Conservation (phyloP, 1,284 basidiomycete species). For the Moniliophthora roreri region DNA sequence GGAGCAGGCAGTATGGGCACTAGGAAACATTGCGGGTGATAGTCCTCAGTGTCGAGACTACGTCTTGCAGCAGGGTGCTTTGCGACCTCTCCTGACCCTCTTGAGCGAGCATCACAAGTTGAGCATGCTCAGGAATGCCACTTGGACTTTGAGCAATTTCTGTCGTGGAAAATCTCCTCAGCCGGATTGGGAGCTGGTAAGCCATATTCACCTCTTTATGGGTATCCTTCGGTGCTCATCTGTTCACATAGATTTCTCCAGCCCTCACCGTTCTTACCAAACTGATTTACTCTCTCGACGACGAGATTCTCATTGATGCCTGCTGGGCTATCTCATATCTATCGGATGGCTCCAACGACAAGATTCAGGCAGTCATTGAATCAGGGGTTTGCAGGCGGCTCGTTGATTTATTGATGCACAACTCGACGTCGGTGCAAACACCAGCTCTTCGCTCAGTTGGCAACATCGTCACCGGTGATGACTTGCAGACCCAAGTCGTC, state of each 20-base stretch:
- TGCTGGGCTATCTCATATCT: slow-evolving; percentile 99
- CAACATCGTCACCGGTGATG: slow-evolving; percentile 98
- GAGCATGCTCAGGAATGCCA: slow-evolving; percentile 96
- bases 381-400: slow-evolving; percentile 96
- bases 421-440: slow-evolving; percentile 97
- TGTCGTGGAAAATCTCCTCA: slow-evolving; percentile 96
- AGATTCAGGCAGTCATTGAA: slow-evolving; percentile 99
- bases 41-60: slow-evolving; percentile 94
- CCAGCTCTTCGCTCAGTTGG: slow-evolving; percentile 97
- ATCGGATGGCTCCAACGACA: slow-evolving; percentile 98
- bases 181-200: slow-evolving; percentile 90
- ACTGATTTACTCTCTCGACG: slow-evolving; percentile 98
- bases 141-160: slow-evolving; percentile 98
- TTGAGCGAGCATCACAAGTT: slow-evolving; percentile 90
- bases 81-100: slow-evolving; percentile 70
- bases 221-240: slow-evolving; percentile 2
- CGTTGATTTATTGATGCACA: slow-evolving; percentile 97
- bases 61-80: slow-evolving; percentile 76
- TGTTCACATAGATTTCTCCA: slow-evolving; percentile 80
- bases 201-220: slow-evolving; percentile 27
- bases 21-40: slow-evolving; percentile 96
- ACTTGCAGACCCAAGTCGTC: slow-evolving; percentile 97
- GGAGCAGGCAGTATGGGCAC: slow-evolving; percentile 96
- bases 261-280: slow-evolving; percentile 96
- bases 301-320: slow-evolving; percentile 98